These are phyloP conservation scores for Fusarium sp. DNA, from an alignment of 2,329 filamentous ascomycete species.

Conservation along the genomic window DNA sequence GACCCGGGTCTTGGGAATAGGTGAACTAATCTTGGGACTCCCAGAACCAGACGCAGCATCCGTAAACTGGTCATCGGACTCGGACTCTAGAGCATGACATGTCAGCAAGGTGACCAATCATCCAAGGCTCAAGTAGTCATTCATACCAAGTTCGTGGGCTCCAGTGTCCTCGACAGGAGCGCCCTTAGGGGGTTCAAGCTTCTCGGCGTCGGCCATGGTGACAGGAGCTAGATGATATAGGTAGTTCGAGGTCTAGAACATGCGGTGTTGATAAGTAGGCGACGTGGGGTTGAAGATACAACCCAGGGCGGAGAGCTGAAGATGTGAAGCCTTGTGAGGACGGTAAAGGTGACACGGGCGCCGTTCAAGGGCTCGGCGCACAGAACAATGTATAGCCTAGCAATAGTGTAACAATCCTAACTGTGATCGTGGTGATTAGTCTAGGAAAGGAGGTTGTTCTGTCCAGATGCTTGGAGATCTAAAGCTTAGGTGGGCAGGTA, in stretches of 20 bases:
- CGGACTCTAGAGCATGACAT: constrained; percentile 60
- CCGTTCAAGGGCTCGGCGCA: constrained; percentile 8
- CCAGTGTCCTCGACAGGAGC: constrained; percentile 64
- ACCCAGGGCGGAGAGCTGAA: constrained; percentile 19
- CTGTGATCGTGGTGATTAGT: constrained; percentile 18
- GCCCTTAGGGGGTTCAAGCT: constrained; percentile 52
- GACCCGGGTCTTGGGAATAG: constrained; percentile 69
- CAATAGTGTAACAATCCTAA: constrained; percentile 10
- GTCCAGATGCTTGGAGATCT: constrained; percentile 26
- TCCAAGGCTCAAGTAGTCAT: constrained; percentile 1
- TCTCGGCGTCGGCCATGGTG: constrained; percentile 50
- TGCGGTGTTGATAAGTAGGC: constrained; percentile 37
- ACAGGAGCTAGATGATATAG: constrained; percentile 9
- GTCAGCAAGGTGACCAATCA: constrained; percentile 43
- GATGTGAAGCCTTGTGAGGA: constrained; percentile 12
- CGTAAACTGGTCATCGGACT: constrained; percentile 78
- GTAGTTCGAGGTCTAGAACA: constrained; percentile 29
- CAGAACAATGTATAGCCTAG: constrained; percentile 4
- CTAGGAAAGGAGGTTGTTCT: constrained; percentile 38
- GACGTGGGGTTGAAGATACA: constrained; percentile 37
- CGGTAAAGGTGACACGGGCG: constrained; percentile 13
- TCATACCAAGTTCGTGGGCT: constrained; percentile 69
- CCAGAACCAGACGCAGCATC: constrained; percentile 69
- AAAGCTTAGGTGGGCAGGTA: constrained; percentile 36
- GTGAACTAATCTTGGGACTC: constrained; percentile 60